These are phyloP conservation scores for Globisporangium sylvaticum DNA, from an alignment of 352 stramenopile genomes.

Conservation along the genomic window DNA sequence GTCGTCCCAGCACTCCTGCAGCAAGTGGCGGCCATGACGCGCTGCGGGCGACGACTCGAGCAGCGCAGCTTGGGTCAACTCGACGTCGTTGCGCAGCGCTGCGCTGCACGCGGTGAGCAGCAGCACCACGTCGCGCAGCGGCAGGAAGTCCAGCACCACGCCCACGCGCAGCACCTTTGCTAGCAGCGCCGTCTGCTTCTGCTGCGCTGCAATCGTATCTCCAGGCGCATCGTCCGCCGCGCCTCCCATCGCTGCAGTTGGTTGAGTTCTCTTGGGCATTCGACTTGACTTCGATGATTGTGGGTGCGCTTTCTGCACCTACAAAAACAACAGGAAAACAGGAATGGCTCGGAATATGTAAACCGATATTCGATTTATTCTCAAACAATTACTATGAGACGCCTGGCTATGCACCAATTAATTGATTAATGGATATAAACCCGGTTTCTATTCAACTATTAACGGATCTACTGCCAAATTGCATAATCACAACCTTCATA, in stretches of 20 bases:
- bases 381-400: too few species aligned
- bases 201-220: neutral
- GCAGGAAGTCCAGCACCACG: constrained; percentile 1
- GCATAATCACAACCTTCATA: too few species aligned
- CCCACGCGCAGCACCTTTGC: neutral
- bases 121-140: neutral
- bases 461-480: too few species aligned
- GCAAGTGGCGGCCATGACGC: neutral
- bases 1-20: constrained; percentile 6
- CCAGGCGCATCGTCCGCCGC: neutral
- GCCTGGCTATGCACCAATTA: too few species aligned
- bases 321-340: too few species aligned
- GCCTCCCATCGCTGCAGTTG: neutral
- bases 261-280: neutral
- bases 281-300: neutral
- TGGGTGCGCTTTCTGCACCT: neutral
- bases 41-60: neutral
- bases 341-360: too few species aligned
- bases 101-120: neutral
- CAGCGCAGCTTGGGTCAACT: neutral
- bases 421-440: too few species aligned
- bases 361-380: too few species aligned
- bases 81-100: neutral
- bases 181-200: neutral
- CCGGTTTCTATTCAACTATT: too few species aligned